These are phyloP conservation scores for Teunomyces tritomae DNA, from an alignment of 805 yeast species.

Conservation along the genomic window DNA sequence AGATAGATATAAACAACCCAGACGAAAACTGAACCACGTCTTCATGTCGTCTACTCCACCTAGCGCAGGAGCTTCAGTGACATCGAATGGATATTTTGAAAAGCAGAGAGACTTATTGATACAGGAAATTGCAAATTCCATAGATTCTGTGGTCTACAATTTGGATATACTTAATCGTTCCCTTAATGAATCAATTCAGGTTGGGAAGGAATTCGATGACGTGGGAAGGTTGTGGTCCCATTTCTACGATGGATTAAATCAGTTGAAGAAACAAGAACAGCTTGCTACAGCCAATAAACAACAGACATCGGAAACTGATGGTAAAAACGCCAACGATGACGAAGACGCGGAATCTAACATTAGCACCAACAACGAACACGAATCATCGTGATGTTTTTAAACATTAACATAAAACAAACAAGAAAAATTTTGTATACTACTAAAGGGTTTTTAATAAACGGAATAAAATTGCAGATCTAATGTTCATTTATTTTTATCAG, in stretches of 20 bases:
- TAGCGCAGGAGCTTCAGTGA: background rate
- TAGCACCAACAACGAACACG: background rate
- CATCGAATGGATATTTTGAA: constrained; percentile 37
- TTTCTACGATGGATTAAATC: constrained; percentile 49
- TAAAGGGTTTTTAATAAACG: background rate
- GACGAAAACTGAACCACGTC: background rate
- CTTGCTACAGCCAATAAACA: background rate
- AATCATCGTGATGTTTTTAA: background rate
- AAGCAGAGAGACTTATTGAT: constrained; percentile 57
- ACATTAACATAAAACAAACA: background rate
- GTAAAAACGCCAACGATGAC: background rate
- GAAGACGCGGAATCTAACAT: background rate
- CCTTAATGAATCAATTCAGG: constrained; percentile 63
- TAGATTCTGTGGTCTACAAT: constrained; percentile 65
- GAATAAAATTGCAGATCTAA: background rate
- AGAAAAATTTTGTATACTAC: background rate
- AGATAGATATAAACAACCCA: too few species aligned
- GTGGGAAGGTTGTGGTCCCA: constrained; percentile 69
- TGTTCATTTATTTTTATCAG: background rate
- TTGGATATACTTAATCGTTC: constrained; percentile 66
- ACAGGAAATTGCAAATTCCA: constrained; percentile 53
- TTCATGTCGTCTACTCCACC: constrained; percentile 4
- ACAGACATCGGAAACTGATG: background rate
- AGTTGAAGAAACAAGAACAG: constrained; percentile 1
- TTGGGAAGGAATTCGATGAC: constrained; percentile 72